A percentile compares a stretch with the other conserved stretches of the same genome.
phyloP scores from a whole-genome alignment of 148 eudicot genomes.

The Tetragonia tetragonoides region DNA sequence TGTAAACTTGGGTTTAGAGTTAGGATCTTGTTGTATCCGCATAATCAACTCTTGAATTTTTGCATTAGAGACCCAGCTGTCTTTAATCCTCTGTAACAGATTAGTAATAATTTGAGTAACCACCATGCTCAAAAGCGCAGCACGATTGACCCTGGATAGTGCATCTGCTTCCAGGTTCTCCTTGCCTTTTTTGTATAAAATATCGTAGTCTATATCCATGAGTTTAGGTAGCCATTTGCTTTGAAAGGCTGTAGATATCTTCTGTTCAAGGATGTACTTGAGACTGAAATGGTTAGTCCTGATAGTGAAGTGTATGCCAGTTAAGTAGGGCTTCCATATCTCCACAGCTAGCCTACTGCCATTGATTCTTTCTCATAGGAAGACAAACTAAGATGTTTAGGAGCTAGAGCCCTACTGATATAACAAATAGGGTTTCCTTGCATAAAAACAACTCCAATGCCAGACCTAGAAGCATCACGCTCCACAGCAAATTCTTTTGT shows the following conservation, averaged over 20 bases:
- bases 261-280: conserved; percentile 5
- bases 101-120: neutral
- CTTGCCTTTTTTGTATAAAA: neutral
- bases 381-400: too few species aligned
- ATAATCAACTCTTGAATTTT: neutral
- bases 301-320: neutral
- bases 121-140: neutral
- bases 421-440: too few species aligned
- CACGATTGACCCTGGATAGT: neutral
- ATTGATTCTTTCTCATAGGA: too few species aligned
- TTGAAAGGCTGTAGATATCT: neutral
- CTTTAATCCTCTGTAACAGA: neutral
- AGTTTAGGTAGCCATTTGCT: conserved; percentile 8
- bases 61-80: neutral
- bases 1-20: rapidly evolving
- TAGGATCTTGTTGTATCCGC: too few species aligned
- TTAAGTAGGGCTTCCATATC: neutral
- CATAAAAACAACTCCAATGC: too few species aligned
- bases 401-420: too few species aligned
- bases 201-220: neutral
- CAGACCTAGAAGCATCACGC: too few species aligned
- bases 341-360: neutral
- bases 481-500: neutral
- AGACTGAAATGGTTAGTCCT: conserved; percentile 18
- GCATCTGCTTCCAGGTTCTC: neutral